Percentiles rank a stretch among this genome's conserved stretches.
These are phyloP conservation scores for Erodium moschatum DNA, from an alignment of 441 rosid species.

Conservation along the genomic window DNA sequence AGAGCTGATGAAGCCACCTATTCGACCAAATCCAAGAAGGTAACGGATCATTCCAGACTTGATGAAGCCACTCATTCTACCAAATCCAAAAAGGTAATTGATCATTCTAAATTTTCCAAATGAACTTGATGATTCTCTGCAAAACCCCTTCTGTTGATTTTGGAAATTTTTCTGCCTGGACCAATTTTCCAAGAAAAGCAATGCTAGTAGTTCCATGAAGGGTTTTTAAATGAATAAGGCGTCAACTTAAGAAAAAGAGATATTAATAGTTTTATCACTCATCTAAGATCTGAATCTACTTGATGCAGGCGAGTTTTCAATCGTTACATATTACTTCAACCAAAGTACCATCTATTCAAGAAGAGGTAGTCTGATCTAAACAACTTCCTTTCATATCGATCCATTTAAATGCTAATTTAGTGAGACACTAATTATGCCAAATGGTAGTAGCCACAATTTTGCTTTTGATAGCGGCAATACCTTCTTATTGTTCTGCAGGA, in stretches of 20 bases:
- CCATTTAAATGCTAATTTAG: neutral
- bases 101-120: neutral
- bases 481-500: conserved; percentile 18
- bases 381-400: neutral
- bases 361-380: conserved; percentile 27
- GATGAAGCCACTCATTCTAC: neutral
- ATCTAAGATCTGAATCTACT: conserved; percentile 1
- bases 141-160: neutral
- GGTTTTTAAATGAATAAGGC: neutral
- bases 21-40: neutral
- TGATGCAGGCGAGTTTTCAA: conserved; percentile 29
- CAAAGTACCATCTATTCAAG: conserved; percentile 20
- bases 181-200: neutral
- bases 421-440: neutral
- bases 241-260: neutral
- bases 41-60: neutral
- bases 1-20: neutral
- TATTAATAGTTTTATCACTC: neutral
- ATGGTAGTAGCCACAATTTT: neutral
- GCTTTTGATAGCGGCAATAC: neutral
- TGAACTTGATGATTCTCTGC: neutral
- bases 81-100: neutral
- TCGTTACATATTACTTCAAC: conserved; percentile 24
- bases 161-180: neutral
- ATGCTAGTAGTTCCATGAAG: neutral